Evolutionary conservation across 1,139 yeast species (phyloP), one percentile per base, ranked within the genome.

Genomic region (Sugiyamaella xylanicola): DNA sequence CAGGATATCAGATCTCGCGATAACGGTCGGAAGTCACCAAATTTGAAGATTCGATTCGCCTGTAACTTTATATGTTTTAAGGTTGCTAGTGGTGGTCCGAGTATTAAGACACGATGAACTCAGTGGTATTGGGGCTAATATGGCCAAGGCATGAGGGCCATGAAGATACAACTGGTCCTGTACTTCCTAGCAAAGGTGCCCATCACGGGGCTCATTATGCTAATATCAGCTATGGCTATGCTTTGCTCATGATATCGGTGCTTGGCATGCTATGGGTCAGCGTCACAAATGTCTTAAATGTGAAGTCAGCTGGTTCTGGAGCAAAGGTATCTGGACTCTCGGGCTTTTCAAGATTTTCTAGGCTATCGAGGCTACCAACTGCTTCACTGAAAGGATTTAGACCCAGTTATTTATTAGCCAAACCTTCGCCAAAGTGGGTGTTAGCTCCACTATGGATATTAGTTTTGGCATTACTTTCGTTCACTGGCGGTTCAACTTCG

Each of bases 201-300:
- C 76, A 60, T 66, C 63, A 51, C 71, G 71, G 49, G 79, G 2
- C 51, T 22, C 68, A 66, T 48, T 56, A 58, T 48, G 67, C 65
- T 51, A 65, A 82, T 61, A 62, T 80, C 57, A 75, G 75, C 56
- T 82, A 77, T 61, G 87, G 87, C 1, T 79, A 80, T 63, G 61
- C 74, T 3, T 62, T 79, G 1, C 65, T 82, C 5, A 66, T 69
- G 2, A 42, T 77, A 1, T 71, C 81, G 2, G 41, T 73, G 0
- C 49, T 73, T 1, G 76, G 70, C 1, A 48, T 66, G 32, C 54
- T 58, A 37, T 43, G 35, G 35, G 15, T 53, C n/a, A 35, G 49
- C 27, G 36, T 53, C 2, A 15, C 43, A 35, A 48, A 48, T 21
- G n/a, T 50, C 7, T 13, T 48, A 19, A 17, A 9, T 36, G 25